These are phyloP conservation scores for Cladophialophora chaetospira DNA, from an alignment of 2,329 filamentous ascomycete genomes.

Conservation along the genomic window DNA sequence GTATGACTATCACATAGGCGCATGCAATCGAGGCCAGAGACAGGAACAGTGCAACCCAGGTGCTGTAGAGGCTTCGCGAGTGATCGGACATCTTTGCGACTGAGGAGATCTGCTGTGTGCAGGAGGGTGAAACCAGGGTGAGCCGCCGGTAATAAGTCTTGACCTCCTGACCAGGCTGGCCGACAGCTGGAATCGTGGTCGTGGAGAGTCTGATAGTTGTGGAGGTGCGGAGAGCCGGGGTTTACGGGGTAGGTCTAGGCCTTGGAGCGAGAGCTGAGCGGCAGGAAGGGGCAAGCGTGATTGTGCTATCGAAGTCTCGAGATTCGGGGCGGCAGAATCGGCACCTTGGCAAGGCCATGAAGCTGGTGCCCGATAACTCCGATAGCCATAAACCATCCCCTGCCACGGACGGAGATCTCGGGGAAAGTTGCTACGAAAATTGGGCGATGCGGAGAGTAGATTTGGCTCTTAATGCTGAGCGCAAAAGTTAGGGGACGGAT, in stretches of 20 bases:
- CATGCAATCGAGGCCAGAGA: conserved; percentile 20
- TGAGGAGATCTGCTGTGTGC: not conserved
- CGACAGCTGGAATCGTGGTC: not conserved
- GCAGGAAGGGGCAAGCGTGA: not conserved
- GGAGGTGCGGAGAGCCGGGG: not conserved
- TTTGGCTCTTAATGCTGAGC: conserved; percentile 32
- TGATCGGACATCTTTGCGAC: conserved; percentile 8
- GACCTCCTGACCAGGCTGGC: not conserved
- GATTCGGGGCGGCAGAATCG: not conserved
- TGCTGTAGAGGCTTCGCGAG: conserved; percentile 14
- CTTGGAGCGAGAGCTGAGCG: not conserved
- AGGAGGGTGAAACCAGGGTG: not conserved
- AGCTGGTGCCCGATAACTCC: not conserved
- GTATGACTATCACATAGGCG: conserved; percentile 21
- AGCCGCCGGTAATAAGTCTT: not conserved
- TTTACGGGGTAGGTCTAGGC: not conserved
- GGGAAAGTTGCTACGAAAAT: not conserved
- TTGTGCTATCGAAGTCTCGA: not conserved
- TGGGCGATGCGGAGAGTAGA: not conserved
- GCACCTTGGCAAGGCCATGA: not conserved
- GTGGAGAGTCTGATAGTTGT: not conserved
- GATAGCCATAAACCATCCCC: not conserved
- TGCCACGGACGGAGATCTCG: not conserved
- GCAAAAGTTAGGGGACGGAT: conserved; percentile 37
- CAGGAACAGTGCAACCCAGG: conserved; percentile 22